phyloP scores from a whole-genome alignment of 768 basidiomycete species.

The Leccinellum albellum region DNA sequence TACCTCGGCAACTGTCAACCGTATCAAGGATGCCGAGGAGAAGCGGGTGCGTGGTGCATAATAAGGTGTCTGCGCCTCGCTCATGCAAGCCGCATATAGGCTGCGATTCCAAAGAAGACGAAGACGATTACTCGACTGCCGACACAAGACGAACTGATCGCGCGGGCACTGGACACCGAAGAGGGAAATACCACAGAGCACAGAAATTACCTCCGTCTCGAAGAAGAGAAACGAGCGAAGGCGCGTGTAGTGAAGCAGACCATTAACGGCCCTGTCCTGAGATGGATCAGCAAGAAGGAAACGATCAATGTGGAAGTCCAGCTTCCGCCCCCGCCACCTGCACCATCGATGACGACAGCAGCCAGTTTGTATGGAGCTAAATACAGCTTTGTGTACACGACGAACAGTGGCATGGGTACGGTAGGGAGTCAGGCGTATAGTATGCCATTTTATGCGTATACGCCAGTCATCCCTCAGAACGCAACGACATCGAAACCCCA shows the following conservation, averaged over 20 bases:
- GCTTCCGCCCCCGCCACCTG: constrained; percentile 28
- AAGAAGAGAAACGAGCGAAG: constrained; percentile 78
- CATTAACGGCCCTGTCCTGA: constrained; percentile 62
- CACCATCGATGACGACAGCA: constrained; percentile 14
- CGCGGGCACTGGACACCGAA: constrained; percentile 79
- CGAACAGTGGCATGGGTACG: constrained; percentile 1
- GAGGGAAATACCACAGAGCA: constrained; percentile 81
- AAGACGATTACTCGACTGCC: constrained; percentile 49
- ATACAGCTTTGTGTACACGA: constrained; percentile 21
- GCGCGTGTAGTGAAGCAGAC: constrained; percentile 55
- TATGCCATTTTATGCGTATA: constrained; percentile 27
- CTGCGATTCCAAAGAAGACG: constrained; percentile 56
- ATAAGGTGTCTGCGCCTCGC: background rate
- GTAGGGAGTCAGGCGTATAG: constrained; percentile 21
- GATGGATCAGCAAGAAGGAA: constrained; percentile 69
- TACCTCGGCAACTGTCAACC: constrained; percentile 60
- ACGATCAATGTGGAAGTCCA: constrained; percentile 42
- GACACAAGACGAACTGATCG: constrained; percentile 84
- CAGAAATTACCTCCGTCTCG: constrained; percentile 69
- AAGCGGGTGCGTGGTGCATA: constrained; percentile 45
- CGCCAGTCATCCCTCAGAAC: constrained; percentile 12
- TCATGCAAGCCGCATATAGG: constrained; percentile 33
- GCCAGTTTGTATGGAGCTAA: constrained; percentile 13
- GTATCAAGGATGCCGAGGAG: constrained; percentile 61
- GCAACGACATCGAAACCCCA: constrained; percentile 5